Evolutionary conservation across 1,284 basidiomycete genomes (phyloP), one percentile per base, ranked within the genome.

Genomic region (Cryptococcus sp.): DNA sequence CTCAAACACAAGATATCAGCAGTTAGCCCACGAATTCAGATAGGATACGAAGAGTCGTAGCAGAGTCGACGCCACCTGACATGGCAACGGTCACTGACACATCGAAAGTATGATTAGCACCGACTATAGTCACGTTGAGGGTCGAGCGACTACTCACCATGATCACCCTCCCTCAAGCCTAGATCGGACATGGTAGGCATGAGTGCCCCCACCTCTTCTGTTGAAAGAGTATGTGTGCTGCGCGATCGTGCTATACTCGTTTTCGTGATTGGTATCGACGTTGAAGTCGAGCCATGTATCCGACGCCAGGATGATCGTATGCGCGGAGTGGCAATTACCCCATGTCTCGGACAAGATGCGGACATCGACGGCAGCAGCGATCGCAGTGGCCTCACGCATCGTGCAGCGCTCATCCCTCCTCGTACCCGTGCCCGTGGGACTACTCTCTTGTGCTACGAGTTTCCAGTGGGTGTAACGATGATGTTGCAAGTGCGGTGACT

Each of bases 41-140:
- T n/a, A 95, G 79, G 20, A 95, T 77, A 54, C 83, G 82, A 8
- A 92, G 89, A 1, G 88, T 83, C 6, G 93, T 90, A 3, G 90
- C 92, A 1, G 93, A 96, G 77, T 98, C 94, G 4, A 98, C 94
- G 0, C 95, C 95, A 40, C 95, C 95, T 0, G 92, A 96, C 89
- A 97, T 93, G 30, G 90, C 93, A 2, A 96, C 85, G 0, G 91
- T 85, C 48, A 97, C 91, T 92, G 67, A 20, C 1, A 13, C 30
- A 13, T 35, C 10, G 5, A 30, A 30, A 5, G 27, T 30, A 30
- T 30, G 27, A 4, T 30, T 30, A 30, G 27, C 27, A 10, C 4
- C 10, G 27, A 30, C 27, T 30, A 30, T 30, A 30, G 27, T 30
- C 27, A 30, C 27, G 10, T 30, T 4, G 27, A 30, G 27, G 4